Conservation (phyloP, 306 rosid species). For the Cucurbita pepo region DNA sequence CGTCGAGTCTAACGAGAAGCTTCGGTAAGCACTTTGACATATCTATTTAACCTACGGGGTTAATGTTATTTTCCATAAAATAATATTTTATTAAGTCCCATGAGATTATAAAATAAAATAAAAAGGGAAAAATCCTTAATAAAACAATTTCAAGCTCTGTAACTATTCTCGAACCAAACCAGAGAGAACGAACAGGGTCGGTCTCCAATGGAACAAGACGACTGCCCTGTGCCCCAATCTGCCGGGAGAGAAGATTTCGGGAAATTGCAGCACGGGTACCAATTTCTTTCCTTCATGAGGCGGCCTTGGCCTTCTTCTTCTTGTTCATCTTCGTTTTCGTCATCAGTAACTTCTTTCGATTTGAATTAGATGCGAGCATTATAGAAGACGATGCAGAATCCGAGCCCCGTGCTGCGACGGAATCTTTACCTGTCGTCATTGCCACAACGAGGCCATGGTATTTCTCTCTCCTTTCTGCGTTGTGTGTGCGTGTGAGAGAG, state of each 20-base stretch:
- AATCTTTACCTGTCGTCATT: slow-evolving; percentile 52
- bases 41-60: too few relatives aligned
- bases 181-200: background rate
- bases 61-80: too few relatives aligned
- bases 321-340: background rate
- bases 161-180: background rate
- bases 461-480: background rate
- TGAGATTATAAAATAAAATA: too few relatives aligned
- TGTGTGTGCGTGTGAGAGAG: background rate
- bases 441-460: slow-evolving; percentile 57
- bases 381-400: slow-evolving; percentile 46
- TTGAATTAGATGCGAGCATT: slow-evolving; percentile 38
- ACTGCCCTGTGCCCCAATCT: slow-evolving; percentile 1
- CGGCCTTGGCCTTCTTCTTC: background rate
- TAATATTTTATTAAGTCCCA: too few relatives aligned
- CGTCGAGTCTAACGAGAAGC: too few relatives aligned
- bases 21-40: too few relatives aligned
- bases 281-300: background rate
- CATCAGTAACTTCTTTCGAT: background rate
- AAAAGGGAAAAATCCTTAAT: background rate
- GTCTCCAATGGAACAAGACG: slow-evolving; percentile 12
- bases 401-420: slow-evolving; percentile 62
- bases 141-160: background rate
- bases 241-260: slow-evolving; percentile 11
- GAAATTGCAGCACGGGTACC: slow-evolving; percentile 28